A percentile compares a stretch with the other conserved stretches of the same genome.
Evolutionary conservation across 2,329 filamentous ascomycete species (phyloP).

Genomic region (Paecilomyces formosus): DNA sequence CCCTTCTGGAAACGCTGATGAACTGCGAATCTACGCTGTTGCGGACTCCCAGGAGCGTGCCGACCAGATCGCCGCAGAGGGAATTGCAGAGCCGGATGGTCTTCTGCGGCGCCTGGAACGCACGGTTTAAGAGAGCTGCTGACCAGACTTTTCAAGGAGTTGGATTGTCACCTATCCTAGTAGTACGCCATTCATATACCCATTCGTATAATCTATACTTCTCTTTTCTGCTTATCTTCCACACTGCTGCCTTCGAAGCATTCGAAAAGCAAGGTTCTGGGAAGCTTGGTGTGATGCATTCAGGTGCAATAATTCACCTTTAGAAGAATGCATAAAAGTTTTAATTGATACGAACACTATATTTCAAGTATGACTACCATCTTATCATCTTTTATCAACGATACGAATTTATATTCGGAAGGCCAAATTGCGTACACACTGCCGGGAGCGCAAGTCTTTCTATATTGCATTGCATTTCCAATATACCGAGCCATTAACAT

Average conservation of each 20-base stretch:
- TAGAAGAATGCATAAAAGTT: background rate
- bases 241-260: background rate
- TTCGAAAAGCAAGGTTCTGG: background rate
- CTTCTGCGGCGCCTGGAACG: constrained; percentile 17
- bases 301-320: background rate
- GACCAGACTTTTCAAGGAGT: background rate
- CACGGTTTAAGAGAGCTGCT: constrained; percentile 5
- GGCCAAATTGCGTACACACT: no score
- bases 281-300: background rate
- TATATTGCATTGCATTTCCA: no score
- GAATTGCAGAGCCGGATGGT: constrained; percentile 19
- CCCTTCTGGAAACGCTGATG: constrained; percentile 26
- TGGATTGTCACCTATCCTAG: background rate
- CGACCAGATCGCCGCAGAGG: constrained; percentile 18
- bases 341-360: background rate
- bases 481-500: no score
- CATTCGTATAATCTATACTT: background rate
- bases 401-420: background rate
- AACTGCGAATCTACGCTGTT: constrained; percentile 26
- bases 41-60: constrained; percentile 22
- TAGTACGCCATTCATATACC: background rate
- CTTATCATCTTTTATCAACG: background rate
- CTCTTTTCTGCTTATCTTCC: background rate
- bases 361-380: background rate
- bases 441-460: no score